Percentiles rank a stretch among this genome's conserved stretches.
Evolutionary conservation across 192 early-diverging fungal species (phyloP).

Genomic region (Obelidium mucronatum): DNA sequence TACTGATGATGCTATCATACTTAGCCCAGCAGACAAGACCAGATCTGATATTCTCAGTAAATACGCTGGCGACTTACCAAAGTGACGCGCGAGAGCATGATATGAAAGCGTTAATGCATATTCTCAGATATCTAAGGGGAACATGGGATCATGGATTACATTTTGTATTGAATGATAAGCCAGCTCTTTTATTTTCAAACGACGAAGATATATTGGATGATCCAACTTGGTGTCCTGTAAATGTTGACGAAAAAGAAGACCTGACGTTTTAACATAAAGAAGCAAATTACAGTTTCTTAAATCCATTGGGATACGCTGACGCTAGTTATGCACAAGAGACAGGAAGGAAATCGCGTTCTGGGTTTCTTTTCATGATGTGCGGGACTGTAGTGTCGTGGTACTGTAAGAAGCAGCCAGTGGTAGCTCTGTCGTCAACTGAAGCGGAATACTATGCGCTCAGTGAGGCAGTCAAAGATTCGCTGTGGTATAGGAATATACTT

Average conservation of each 20-base stretch:
- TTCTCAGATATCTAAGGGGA: conserved; percentile 17
- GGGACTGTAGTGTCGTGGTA: neutral
- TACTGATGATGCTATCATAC: neutral
- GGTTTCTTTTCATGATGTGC: conserved; percentile 21
- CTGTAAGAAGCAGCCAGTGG: conserved; percentile 22
- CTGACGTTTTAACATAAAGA: neutral
- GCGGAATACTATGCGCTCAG: conserved; percentile 36
- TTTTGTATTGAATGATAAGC: conserved; percentile 9
- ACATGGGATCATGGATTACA: conserved; percentile 8
- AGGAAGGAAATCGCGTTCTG: neutral
- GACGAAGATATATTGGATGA: neutral
- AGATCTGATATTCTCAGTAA: conserved; percentile 12
- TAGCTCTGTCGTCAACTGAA: conserved; percentile 38
- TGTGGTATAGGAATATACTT: conserved; percentile 14
- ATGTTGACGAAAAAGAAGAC: neutral
- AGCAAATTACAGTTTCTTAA: neutral
- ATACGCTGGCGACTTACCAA: neutral
- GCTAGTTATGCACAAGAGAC: conserved; percentile 6
- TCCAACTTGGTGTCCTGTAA: neutral
- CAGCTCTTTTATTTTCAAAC: neutral
- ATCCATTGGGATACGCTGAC: conserved; percentile 1
- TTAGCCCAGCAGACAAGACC: neutral
- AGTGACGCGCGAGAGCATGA: neutral
- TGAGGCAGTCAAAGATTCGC: conserved; percentile 19
- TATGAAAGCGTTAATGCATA: conserved; percentile 10